Conservation (phyloP, 176 grass and related monocot genomes). For the Carex parvula region DNA sequence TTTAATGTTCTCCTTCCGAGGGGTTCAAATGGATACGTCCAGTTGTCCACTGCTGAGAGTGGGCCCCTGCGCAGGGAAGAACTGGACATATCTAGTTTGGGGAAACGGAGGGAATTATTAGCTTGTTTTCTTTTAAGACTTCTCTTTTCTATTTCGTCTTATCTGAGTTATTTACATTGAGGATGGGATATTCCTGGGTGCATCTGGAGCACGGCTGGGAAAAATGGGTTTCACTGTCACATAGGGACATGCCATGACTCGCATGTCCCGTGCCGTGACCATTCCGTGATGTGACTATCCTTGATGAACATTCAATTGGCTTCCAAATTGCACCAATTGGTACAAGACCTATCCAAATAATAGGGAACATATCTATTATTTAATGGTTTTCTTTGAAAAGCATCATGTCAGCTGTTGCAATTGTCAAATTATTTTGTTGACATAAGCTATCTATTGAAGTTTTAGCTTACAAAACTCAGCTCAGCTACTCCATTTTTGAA, state of each 20-base stretch:
- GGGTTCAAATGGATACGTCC: neutral
- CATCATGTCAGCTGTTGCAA: neutral
- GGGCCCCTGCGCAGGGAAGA: neutral
- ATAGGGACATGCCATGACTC: no score
- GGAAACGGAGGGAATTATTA: constrained; percentile 3
- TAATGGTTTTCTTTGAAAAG: neutral
- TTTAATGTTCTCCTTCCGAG: neutral
- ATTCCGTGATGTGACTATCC: no score
- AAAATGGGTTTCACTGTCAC: neutral
- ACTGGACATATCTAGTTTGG: constrained; percentile 6
- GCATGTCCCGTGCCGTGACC: no score
- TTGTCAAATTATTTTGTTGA: neutral
- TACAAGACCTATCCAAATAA: neutral
- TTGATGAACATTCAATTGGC: neutral
- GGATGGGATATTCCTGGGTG: neutral
- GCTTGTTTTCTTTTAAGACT: neutral
- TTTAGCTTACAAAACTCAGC: neutral
- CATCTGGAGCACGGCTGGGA: neutral
- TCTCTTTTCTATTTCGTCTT: neutral
- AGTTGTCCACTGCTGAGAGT: neutral
- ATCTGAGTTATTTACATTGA: neutral
- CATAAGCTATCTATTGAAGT: neutral
- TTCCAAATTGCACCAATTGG: neutral
- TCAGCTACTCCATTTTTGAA: neutral
- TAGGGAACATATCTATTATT: neutral